Conservation (phyloP, 768 basidiomycete genomes). For the Tremella mesenterica region DNA sequence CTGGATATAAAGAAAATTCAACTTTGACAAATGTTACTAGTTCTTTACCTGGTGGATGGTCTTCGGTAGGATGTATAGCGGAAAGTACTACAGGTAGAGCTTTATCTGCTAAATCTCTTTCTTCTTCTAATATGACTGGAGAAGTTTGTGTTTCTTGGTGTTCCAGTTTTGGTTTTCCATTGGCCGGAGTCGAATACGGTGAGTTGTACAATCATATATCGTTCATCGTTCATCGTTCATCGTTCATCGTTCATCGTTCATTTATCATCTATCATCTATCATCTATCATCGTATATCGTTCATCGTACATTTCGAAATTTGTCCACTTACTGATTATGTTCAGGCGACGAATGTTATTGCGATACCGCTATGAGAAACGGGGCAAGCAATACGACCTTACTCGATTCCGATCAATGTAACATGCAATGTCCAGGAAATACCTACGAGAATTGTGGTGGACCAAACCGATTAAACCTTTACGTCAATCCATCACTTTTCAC, state of each 20-base stretch:
- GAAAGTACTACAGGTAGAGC: slow-evolving; percentile 39
- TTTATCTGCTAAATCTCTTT: slow-evolving; percentile 23
- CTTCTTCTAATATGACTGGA: slow-evolving; percentile 39
- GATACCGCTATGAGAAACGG: slow-evolving; percentile 38
- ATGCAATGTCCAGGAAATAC: slow-evolving; percentile 30
- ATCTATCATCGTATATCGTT: too few species aligned
- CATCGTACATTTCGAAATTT: too few species aligned
- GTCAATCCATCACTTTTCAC: slow-evolving; percentile 28
- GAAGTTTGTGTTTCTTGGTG: slow-evolving; percentile 28
- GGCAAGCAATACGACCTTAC: slow-evolving; percentile 37
- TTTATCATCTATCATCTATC: too few species aligned
- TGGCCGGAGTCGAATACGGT: slow-evolving; percentile 42
- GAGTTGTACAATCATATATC: too few species aligned
- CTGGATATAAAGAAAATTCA: slow-evolving; percentile 26
- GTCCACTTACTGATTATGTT: too few species aligned
- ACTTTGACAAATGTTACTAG: slow-evolving; percentile 21
- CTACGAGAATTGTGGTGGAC: slow-evolving; percentile 43
- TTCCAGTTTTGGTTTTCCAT: slow-evolving; percentile 26
- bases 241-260: too few species aligned
- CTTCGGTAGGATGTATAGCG: slow-evolving; percentile 41
- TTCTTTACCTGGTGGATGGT: slow-evolving; percentile 35
- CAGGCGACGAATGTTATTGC: slow-evolving; percentile 40
- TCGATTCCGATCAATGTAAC: slow-evolving; percentile 28
- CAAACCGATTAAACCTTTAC: slow-evolving; percentile 24
- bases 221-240: too few species aligned